Evolutionary conservation across 371 early-diverging fungal species (phyloP).

Genomic region (Syncephalastrum contaminatum): DNA sequence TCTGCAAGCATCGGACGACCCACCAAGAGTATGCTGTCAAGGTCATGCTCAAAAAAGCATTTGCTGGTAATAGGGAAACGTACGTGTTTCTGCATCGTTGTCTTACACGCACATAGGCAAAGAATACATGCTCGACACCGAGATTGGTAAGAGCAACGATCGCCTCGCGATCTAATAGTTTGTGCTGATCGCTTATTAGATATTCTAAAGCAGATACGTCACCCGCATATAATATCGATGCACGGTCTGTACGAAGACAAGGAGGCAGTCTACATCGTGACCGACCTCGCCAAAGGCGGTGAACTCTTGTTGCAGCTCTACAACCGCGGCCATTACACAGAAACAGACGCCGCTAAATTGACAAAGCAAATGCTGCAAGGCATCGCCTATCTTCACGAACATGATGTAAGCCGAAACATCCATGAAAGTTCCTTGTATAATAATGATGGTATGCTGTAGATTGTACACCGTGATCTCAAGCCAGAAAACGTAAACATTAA

Average conservation of each 20-base stretch:
- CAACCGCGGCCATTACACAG: constrained; percentile 74
- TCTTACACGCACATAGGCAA: constrained; percentile 45
- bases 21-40: constrained; percentile 75
- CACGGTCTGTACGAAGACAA: constrained; percentile 78
- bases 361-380: constrained; percentile 78
- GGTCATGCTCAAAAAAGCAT: constrained; percentile 71
- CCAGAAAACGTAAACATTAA: constrained; percentile 65
- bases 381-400: constrained; percentile 75
- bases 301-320: constrained; percentile 85
- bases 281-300: constrained; percentile 85
- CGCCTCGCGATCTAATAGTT: not conserved
- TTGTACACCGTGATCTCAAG: constrained; percentile 88
- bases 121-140: constrained; percentile 80
- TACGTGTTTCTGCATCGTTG: not conserved
- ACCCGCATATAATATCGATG: constrained; percentile 79
- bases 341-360: constrained; percentile 65
- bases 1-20: constrained; percentile 51
- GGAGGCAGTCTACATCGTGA: constrained; percentile 79
- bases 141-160: constrained; percentile 44
- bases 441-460: constrained; percentile 21
- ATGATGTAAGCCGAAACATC: constrained; percentile 45
- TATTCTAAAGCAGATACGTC: constrained; percentile 75
- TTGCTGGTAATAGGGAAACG: constrained; percentile 32
- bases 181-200: constrained; percentile 24
- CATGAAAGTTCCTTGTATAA: too few relatives aligned